Evolutionary conservation across 352 stramenopile genomes (phyloP), one percentile per base, ranked within the genome.

Genomic region (Phytophthora boehmeriae): DNA sequence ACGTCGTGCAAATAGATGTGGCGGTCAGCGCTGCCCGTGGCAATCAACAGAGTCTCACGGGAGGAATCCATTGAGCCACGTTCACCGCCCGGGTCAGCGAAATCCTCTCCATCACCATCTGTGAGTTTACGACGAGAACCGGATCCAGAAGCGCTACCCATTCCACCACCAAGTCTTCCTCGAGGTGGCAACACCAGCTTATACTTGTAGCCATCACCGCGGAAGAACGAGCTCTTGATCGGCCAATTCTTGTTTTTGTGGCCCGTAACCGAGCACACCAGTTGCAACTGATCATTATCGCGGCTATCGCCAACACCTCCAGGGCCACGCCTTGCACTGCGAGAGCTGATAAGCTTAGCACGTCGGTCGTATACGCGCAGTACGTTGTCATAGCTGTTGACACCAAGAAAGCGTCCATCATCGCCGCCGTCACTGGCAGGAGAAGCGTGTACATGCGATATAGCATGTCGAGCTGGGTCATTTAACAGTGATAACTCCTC

Each of bases 171-270:
- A 42, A 73, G 54, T 39, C 59, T 39, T 2, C 59, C 58, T 1
- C 64, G 64, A 19, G 68, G 68, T n/a, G 86, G 80, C 16, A 93
- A 59, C 35, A 69, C 61, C 16, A 95, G 69, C 67, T 93, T 93
- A 73, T 95, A 93, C 63, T 92, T 93, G 76, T 92, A 87, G 17
- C 86, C 86, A 54, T 93, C 87, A 8, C 87, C 87, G 35, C 85
- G 81, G 68, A 96, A 96, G 60, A 96, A 96, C 2, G 83, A 85
- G 62, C 86, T 95, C 61, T 93, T 94, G 58, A 96, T 95, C 8
- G 88, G 88, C 88, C 88, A 96, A 62, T 96, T 95, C 70, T 95
- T 96, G 75, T 94, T 96, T 63, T 93, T 94, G 68, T 96, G 86
- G 45, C 88, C 82, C 30, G 81, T 86, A 17, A 95, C 83, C 49